phyloP scores from a whole-genome alignment of 2,329 filamentous ascomycete genomes.

The Fusarium udum region DNA sequence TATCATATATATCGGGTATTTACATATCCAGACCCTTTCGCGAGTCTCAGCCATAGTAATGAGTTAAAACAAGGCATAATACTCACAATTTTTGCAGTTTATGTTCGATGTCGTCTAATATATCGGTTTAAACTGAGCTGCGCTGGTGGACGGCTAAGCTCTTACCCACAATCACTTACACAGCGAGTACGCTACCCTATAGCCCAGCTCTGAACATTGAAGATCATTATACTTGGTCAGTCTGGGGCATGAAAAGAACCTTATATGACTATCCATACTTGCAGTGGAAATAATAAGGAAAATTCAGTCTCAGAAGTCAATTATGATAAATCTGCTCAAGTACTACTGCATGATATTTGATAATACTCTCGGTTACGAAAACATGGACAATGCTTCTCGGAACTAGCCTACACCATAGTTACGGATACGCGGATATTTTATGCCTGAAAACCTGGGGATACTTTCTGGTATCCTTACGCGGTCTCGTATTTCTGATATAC shows the following conservation, averaged over 20 bases:
- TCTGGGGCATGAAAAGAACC: not conserved
- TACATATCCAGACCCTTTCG: not conserved
- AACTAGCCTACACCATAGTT: not conserved
- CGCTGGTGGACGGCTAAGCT: not conserved
- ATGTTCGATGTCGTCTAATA: accelerated
- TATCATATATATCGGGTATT: not conserved
- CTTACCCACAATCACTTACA: not conserved
- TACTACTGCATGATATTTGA: not conserved
- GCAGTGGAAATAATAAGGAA: no score
- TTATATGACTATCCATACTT: no score
- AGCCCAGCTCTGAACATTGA: not conserved
- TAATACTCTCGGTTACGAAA: accelerated
- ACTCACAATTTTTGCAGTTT: accelerated
- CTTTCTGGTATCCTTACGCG: not conserved
- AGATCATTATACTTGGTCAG: no score
- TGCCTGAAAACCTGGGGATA: not conserved
- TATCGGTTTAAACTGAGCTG: not conserved
- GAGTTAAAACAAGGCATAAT: accelerated
- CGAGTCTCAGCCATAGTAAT: not conserved
- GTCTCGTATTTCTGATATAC: not conserved
- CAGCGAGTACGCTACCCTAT: not conserved
- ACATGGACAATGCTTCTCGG: accelerated
- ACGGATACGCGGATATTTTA: not conserved
- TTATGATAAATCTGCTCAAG: not conserved
- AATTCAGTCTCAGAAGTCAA: accelerated